Conservation (phyloP, 1,139 yeast species). For the Geotrichum phurueaensis region DNA sequence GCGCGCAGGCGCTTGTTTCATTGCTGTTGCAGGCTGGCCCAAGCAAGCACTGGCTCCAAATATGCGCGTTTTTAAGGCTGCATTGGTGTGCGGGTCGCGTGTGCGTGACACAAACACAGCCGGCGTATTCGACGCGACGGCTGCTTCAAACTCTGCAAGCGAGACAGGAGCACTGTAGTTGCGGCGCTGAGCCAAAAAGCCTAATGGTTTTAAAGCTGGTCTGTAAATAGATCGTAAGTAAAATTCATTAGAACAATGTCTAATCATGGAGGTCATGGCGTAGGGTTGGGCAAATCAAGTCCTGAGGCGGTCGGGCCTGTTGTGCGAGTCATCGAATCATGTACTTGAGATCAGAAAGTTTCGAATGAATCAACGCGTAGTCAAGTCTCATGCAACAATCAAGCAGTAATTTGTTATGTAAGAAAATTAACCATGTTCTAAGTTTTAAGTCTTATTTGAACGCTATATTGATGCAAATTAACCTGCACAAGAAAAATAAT, state of each 20-base stretch:
- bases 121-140: background rate
- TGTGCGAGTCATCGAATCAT: background rate
- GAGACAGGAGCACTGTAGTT: background rate
- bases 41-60: slow-evolving; percentile 57
- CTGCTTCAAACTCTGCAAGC: background rate
- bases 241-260: background rate
- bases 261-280: background rate
- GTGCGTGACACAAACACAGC: slow-evolving; percentile 42
- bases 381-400: too few relatives aligned
- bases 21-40: slow-evolving; percentile 43
- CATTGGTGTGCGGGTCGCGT: slow-evolving; percentile 61
- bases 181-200: background rate
- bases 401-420: too few relatives aligned
- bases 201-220: background rate
- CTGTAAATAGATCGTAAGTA: background rate
- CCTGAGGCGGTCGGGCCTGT: background rate
- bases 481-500: too few relatives aligned
- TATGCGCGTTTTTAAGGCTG: slow-evolving; percentile 55
- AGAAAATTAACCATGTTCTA: background rate
- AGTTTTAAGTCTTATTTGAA: background rate
- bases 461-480: background rate
- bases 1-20: slow-evolving; percentile 38
- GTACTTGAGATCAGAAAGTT: too few relatives aligned
- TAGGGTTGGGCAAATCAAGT: background rate
- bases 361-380: too few relatives aligned